phyloP scores from a whole-genome alignment of 176 grass and related monocot species.

The Cenchrus purpureus region DNA sequence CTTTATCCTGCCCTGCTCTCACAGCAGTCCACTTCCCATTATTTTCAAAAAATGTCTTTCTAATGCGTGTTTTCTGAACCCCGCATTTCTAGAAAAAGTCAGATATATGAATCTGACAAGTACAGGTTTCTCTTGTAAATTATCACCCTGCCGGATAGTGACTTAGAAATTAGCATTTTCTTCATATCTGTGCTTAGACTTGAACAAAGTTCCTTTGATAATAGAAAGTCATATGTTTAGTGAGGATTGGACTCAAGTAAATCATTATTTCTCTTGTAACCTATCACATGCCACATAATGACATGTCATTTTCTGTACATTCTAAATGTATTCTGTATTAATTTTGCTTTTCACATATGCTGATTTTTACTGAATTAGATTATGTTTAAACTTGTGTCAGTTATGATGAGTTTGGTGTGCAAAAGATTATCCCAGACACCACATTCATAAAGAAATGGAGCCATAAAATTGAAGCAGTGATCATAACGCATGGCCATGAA shows the following conservation, averaged over 20 bases:
- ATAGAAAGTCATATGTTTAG: slow-evolving; percentile 6
- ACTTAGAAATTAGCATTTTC: background rate
- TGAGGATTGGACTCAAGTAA: background rate
- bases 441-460: slow-evolving; percentile 99
- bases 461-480: slow-evolving; percentile 99
- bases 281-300: slow-evolving; percentile 7
- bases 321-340: slow-evolving; percentile 25
- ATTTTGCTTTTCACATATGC: background rate
- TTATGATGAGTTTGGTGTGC: slow-evolving; percentile 93
- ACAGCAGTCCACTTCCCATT: background rate
- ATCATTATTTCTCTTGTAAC: slow-evolving; percentile 3
- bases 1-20: background rate
- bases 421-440: slow-evolving; percentile 98
- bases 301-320: slow-evolving; percentile 25
- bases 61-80: background rate
- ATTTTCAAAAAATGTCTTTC: background rate
- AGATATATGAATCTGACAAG: background rate
- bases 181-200: background rate
- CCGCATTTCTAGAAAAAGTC: slow-evolving; percentile 1
- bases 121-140: background rate
- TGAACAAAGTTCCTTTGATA: slow-evolving; percentile 8
- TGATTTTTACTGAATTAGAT: slow-evolving; percentile 19
- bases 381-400: slow-evolving; percentile 48
- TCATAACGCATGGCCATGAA: slow-evolving; percentile 98
- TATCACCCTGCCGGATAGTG: background rate